Conservation (phyloP, 208 protist genomes). For the Crithidia fasciculata region DNA sequence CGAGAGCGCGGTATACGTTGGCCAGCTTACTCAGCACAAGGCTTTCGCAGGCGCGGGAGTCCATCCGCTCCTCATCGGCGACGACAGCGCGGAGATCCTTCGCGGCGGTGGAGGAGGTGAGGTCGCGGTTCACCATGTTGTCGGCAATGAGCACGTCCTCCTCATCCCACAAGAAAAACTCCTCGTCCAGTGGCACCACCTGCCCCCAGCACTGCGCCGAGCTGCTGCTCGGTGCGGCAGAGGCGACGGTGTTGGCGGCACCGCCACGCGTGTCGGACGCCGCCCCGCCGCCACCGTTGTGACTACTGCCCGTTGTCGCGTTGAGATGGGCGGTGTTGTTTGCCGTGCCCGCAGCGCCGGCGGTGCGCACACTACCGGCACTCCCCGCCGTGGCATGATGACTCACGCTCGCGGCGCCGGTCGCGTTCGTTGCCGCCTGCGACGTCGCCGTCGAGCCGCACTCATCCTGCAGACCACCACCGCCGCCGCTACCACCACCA, state of each 20-base stretch:
- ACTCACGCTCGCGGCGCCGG: constrained; percentile 3
- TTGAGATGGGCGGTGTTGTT: not conserved
- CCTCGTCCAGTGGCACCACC: constrained; percentile 37
- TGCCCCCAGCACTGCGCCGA: constrained; percentile 31
- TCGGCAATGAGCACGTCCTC: constrained; percentile 36
- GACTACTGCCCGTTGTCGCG: not conserved
- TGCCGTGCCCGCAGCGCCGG: not conserved
- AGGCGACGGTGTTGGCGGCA: not conserved
- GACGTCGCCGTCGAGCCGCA: constrained; percentile 1
- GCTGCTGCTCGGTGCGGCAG: not conserved
- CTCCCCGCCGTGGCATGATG: constrained; percentile 5
- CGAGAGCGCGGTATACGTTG: constrained; percentile 75
- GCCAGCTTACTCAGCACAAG: constrained; percentile 79
- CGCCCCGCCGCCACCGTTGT: not conserved
- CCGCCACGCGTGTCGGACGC: constrained; percentile 1
- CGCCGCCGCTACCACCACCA: too few relatives aligned
- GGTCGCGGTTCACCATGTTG: constrained; percentile 35
- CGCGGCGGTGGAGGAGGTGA: constrained; percentile 26
- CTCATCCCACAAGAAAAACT: constrained; percentile 43
- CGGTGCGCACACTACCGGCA: not conserved
- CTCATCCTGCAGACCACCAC: constrained; percentile 2
- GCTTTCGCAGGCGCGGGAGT: constrained; percentile 61
- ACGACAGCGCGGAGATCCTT: constrained; percentile 54
- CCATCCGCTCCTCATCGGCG: constrained; percentile 55
- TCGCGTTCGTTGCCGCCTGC: not conserved